These are phyloP conservation scores for Phytophthora chlamydospora DNA, from an alignment of 352 stramenopile genomes.

Conservation along the genomic window DNA sequence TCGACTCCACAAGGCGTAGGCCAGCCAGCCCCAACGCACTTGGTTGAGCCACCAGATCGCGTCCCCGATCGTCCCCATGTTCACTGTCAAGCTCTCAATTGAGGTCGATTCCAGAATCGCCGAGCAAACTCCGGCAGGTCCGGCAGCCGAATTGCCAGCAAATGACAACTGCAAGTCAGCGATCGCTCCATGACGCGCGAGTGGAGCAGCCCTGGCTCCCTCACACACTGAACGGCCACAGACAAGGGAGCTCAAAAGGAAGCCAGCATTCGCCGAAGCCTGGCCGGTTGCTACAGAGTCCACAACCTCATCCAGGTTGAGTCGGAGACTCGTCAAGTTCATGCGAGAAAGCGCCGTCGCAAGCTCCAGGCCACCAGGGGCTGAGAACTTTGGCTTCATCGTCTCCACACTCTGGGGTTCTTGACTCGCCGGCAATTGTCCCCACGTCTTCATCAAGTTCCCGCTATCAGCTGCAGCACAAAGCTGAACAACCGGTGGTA, in stretches of 20 bases:
- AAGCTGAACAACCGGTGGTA: constrained; percentile 15
- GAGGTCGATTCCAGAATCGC: constrained; percentile 9
- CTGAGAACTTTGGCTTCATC: constrained; percentile 17
- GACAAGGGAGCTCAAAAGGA: constrained; percentile 6
- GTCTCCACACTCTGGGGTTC: constrained; percentile 1
- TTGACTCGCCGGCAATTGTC: not conserved
- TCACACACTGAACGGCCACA: constrained; percentile 3
- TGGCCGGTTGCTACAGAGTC: not conserved
- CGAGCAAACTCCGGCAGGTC: constrained; percentile 14
- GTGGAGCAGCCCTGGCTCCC: not conserved
- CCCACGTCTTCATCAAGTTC: constrained; percentile 10
- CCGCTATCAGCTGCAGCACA: constrained; percentile 8
- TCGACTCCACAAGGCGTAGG: constrained; percentile 18
- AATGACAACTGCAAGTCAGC: constrained; percentile 9
- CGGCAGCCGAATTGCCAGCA: constrained; percentile 1
- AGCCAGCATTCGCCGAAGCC: not conserved
- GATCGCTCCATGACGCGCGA: not conserved
- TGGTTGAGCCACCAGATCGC: constrained; percentile 5
- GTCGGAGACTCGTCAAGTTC: constrained; percentile 10
- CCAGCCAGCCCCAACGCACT: constrained; percentile 17
- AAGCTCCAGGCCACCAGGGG: not conserved
- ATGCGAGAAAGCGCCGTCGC: constrained; percentile 11
- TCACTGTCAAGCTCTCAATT: not conserved
- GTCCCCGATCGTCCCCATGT: constrained; percentile 13
- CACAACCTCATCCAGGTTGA: constrained; percentile 17